Conservation (phyloP, 2,329 filamentous ascomycete genomes). For the Sporothrix protearum region DNA sequence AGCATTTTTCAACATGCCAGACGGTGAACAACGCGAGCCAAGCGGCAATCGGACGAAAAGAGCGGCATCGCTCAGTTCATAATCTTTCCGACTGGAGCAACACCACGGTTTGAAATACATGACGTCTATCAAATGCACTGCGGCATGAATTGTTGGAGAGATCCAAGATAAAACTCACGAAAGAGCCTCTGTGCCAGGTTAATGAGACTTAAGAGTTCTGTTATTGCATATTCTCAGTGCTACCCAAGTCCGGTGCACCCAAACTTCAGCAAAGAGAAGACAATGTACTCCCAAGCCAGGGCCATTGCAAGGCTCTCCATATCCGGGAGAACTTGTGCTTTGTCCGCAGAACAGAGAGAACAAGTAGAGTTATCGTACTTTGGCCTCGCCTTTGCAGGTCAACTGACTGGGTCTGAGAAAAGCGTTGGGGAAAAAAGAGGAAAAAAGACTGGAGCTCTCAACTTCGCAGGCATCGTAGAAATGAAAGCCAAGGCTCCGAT, state of each 20-base stretch:
- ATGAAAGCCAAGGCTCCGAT: not conserved
- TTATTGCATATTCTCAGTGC: constrained; percentile 1
- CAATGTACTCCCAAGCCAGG: not conserved
- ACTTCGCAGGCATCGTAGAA: no score
- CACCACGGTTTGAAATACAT: not conserved
- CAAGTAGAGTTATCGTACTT: not conserved
- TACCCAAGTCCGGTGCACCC: not conserved
- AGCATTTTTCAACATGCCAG: constrained; percentile 1
- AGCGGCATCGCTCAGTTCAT: not conserved
- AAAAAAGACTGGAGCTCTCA: not conserved
- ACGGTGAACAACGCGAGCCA: not conserved
- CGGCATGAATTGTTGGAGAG: not conserved
- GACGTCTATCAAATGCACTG: constrained; percentile 1
- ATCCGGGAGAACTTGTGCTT: not conserved
- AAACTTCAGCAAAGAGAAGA: not conserved
- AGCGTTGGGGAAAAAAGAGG: not conserved
- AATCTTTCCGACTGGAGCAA: not conserved
- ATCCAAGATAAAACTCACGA: no score
- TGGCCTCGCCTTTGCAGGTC: not conserved
- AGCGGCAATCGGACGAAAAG: not conserved
- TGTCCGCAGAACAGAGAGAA: not conserved
- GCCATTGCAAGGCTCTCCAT: not conserved
- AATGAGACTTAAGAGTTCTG: not conserved
- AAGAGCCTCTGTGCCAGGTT: not conserved
- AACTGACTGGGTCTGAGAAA: no score